Evolutionary conservation across 2,329 filamentous ascomycete genomes (phyloP), one percentile per base, ranked within the genome.

Genomic region (Aspergillus fumigatus): DNA sequence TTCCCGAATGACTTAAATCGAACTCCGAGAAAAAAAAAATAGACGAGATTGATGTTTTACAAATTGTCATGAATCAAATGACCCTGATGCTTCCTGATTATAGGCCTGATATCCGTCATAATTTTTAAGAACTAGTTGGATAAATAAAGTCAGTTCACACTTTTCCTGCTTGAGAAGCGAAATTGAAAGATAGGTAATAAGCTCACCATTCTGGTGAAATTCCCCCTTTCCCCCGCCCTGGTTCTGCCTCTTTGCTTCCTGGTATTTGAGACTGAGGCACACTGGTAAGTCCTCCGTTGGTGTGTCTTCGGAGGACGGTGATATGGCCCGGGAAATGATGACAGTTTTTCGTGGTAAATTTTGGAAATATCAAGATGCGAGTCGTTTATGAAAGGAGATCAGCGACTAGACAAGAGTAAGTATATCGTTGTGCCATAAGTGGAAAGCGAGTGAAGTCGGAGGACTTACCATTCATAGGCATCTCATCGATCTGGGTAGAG

Each of bases 401-500:
- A 51, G 71, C 71, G 55, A 73, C 71, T 73, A 45, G 8, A 19
- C 51, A 17, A 26, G 52, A 9, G 55, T 66, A 59, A 66, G 65
- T 23, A 54, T 7, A 19, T 9, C 40, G 19, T 55, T 35, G 11
- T 17, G 32, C 14, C 32, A 17, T 35, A 14, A 38, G 32, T 17
- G 10, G 14, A 32, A 51, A 49, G 45, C 14, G 26, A 7, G 25
- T 5, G 35, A 43, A 25, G 6, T 1, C 1, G 19, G 82, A 82
- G 27, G 84, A 82, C 67, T 83, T 84, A 72, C 90, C 90, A 71
- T 97, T 97, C 92, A 97, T 97, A 19, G 92, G 92, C 92, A 97
- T 97, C 80, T 97, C 92, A 68, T 97, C 92, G 66, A 97, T 96
- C 79, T 97, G 92, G 49, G 92, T 96, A 17, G 90, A 95, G 78